These are phyloP conservation scores for Chenopodium quinoa DNA, from an alignment of 148 eudicot genomes.

Conservation along the genomic window DNA sequence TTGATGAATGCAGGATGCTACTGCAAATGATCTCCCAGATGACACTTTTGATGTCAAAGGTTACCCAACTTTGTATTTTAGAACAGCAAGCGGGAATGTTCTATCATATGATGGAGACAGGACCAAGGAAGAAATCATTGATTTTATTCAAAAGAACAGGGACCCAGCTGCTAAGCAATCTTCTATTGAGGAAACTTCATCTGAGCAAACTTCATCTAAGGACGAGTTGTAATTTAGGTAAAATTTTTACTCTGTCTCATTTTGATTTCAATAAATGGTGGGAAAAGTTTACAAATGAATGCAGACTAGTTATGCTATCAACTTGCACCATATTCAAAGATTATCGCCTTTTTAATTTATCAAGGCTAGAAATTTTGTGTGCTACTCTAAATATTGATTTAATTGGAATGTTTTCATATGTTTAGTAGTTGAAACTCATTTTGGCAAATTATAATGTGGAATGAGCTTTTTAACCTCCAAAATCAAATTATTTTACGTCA, in stretches of 20 bases:
- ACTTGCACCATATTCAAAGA: no score
- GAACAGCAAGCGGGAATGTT: conserved; percentile 36
- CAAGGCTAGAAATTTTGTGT: no score
- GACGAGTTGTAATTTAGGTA: conserved; percentile 37
- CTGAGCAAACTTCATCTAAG: conserved; percentile 26
- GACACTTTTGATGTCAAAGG: conserved; percentile 43
- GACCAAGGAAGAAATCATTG: conserved; percentile 38
- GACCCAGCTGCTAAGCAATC: conserved; percentile 24
- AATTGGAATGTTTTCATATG: no score
- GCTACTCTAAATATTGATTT: no score
- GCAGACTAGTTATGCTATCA: no score
- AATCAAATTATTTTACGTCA: no score
- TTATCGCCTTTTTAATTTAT: no score
- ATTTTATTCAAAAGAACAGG: conserved; percentile 36
- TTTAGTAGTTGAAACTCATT: no score
- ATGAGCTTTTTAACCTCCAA: no score
- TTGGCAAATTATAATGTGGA: no score
- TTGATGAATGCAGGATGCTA: conserved; percentile 40
- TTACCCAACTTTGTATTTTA: conserved; percentile 43
- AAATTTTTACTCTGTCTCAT: not conserved
- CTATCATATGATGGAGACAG: conserved; percentile 31
- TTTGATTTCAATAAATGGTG: not conserved
- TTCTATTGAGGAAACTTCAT: not conserved
- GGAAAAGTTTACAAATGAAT: no score
- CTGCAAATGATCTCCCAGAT: conserved; percentile 46